Evolutionary conservation across 2,329 filamentous ascomycete genomes (phyloP).

Genomic region (Talaromyces sp.): DNA sequence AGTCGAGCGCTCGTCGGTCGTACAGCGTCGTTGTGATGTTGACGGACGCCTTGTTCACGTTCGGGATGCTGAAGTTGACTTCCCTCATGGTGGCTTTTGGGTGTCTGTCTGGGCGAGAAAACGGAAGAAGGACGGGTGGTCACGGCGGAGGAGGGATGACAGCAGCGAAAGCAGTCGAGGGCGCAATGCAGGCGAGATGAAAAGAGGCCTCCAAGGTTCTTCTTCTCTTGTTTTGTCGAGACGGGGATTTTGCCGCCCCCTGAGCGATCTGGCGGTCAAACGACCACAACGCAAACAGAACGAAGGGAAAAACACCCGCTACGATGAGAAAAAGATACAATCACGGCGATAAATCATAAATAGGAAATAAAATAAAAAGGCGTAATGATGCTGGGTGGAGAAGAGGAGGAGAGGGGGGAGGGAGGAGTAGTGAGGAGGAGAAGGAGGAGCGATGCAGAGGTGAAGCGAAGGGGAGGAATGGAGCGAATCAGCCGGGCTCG

Average conservation of each 20-base stretch:
- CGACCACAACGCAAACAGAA: background rate
- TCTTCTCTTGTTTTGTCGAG: background rate
- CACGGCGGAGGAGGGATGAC: background rate
- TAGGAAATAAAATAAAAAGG: background rate
- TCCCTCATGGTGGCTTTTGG: conserved; percentile 74
- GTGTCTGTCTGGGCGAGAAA: background rate
- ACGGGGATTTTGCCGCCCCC: background rate
- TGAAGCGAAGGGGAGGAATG: background rate
- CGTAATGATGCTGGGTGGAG: background rate
- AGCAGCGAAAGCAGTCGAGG: background rate
- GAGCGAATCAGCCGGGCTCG: conserved; percentile 7
- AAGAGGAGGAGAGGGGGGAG: background rate
- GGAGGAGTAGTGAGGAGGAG: background rate
- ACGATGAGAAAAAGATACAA: background rate
- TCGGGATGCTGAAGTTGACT: conserved; percentile 98
- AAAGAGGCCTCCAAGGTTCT: background rate
- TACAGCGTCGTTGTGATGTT: conserved; percentile 98
- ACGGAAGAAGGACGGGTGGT: background rate
- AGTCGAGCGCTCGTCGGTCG: conserved; percentile 93
- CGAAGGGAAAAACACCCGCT: conserved; percentile 4
- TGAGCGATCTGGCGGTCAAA: background rate
- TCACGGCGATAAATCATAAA: conserved; percentile 7
- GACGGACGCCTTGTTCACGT: conserved; percentile 98
- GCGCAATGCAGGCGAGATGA: background rate
- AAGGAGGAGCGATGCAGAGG: background rate